These are phyloP conservation scores for Rhododendron kiyosumense DNA, from an alignment of 148 eudicot genomes.

Conservation along the genomic window DNA sequence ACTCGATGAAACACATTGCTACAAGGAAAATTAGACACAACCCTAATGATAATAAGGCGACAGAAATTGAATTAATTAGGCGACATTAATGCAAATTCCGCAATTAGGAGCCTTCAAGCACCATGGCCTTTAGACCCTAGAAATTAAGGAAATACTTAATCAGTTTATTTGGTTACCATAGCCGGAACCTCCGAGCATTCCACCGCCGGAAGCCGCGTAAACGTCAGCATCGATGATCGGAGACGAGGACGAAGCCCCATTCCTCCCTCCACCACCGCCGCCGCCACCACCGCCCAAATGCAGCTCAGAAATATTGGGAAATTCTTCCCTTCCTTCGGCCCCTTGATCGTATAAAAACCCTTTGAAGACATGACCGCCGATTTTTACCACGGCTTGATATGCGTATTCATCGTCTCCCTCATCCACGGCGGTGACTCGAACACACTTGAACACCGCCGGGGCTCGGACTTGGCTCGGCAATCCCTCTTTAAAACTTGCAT, in stretches of 20 bases:
- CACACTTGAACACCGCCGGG: conserved; percentile 88
- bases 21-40: background rate
- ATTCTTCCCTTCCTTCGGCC: conserved; percentile 49
- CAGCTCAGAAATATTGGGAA: conserved; percentile 73
- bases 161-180: conserved; percentile 71
- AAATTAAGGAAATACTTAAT: conserved; percentile 5
- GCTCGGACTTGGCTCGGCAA: conserved; percentile 82
- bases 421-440: conserved; percentile 69
- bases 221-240: conserved; percentile 49
- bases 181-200: conserved; percentile 50
- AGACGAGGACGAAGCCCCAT: conserved; percentile 31
- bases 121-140: background rate
- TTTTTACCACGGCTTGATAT: conserved; percentile 71
- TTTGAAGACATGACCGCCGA: conserved; percentile 87
- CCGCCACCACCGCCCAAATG: conserved; percentile 55
- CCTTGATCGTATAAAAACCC: conserved; percentile 93
- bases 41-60: conserved; percentile 10
- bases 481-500: conserved; percentile 62
- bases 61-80: conserved; percentile 2
- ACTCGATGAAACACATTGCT: conserved; percentile 14
- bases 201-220: conserved; percentile 49
- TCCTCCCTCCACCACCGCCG: conserved; percentile 22
- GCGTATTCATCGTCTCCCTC: conserved; percentile 84
- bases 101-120: background rate
- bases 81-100: background rate